These are phyloP conservation scores for Boletus coccyginus DNA, from an alignment of 768 basidiomycete species.

Conservation along the genomic window DNA sequence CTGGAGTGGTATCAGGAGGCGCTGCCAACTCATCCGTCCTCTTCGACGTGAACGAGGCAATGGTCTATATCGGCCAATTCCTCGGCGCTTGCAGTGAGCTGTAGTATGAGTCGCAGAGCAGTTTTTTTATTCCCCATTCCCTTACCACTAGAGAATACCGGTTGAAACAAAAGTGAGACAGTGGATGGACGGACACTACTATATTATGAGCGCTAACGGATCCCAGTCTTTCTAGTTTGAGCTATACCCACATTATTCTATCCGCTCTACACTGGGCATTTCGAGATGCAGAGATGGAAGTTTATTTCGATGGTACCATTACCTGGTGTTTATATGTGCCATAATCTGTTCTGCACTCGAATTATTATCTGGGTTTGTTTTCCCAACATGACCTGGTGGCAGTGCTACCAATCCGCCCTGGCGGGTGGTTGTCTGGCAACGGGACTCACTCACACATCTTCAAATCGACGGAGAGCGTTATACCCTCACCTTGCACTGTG, in stretches of 20 bases:
- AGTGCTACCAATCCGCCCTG: not conserved
- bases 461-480: not conserved
- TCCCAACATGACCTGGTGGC: conserved; percentile 6
- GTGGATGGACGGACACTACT: conserved; percentile 18
- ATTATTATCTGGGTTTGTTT: not conserved
- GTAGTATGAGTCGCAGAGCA: conserved; percentile 7
- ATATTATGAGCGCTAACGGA: conserved; percentile 20
- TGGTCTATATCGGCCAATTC: conserved; percentile 21
- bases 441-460: not conserved
- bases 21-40: conserved; percentile 11
- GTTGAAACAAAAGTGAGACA: conserved; percentile 16
- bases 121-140: conserved; percentile 5
- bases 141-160: not conserved
- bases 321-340: conserved; percentile 18
- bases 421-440: conserved; percentile 20
- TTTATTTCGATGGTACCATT: conserved; percentile 6
- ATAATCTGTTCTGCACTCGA: conserved; percentile 3
- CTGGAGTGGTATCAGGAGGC: conserved; percentile 6
- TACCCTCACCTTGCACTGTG: conserved; percentile 9
- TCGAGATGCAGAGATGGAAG: conserved; percentile 4
- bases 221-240: conserved; percentile 12
- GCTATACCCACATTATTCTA: conserved; percentile 28
- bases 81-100: conserved; percentile 11
- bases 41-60: conserved; percentile 9
- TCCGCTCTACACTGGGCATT: conserved; percentile 5